A percentile compares a stretch with the other conserved stretches of the same genome.
Evolutionary conservation across 2,329 filamentous ascomycete genomes (phyloP).

Genomic region (Penicillium sp.): DNA sequence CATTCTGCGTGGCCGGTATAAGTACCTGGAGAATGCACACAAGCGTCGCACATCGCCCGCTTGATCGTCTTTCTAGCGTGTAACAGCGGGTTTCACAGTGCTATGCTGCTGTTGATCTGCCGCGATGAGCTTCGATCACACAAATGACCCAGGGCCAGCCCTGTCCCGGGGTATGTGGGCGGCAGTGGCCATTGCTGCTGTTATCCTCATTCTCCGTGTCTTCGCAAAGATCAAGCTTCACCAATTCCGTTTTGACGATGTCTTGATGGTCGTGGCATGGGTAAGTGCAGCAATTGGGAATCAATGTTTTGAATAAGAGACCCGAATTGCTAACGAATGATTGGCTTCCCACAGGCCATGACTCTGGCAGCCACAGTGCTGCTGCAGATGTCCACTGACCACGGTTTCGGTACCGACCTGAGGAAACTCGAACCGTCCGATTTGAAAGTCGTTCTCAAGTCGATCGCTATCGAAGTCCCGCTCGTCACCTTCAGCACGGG

Average conservation of each 20-base stretch:
- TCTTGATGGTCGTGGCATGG: slow-evolving; percentile 35
- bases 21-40: not conserved
- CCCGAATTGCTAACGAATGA: not conserved
- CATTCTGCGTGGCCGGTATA: not conserved
- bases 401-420: slow-evolving; percentile 35
- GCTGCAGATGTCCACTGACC: slow-evolving; percentile 29
- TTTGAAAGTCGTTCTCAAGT: slow-evolving; percentile 29
- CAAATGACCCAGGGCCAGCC: slow-evolving; percentile 25
- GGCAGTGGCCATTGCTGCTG: slow-evolving; percentile 30
- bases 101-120: not conserved
- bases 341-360: slow-evolving; percentile 22
- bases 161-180: slow-evolving; percentile 34
- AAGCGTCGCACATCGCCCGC: not conserved
- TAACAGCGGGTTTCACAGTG: not conserved
- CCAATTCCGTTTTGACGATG: slow-evolving; percentile 35
- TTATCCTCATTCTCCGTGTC: slow-evolving; percentile 34
- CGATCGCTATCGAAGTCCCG: slow-evolving; percentile 33
- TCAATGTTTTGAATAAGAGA: not conserved
- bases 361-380: slow-evolving; percentile 31
- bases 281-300: slow-evolving; percentile 20
- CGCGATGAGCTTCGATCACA: not conserved
- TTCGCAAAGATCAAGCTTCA: slow-evolving; percentile 37
- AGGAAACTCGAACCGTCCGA: slow-evolving; percentile 16
- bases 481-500: slow-evolving; percentile 37
- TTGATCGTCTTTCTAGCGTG: not conserved